Conservation (phyloP, 108 stramenopile genomes). For the Fragilariopsis cylindrus region DNA sequence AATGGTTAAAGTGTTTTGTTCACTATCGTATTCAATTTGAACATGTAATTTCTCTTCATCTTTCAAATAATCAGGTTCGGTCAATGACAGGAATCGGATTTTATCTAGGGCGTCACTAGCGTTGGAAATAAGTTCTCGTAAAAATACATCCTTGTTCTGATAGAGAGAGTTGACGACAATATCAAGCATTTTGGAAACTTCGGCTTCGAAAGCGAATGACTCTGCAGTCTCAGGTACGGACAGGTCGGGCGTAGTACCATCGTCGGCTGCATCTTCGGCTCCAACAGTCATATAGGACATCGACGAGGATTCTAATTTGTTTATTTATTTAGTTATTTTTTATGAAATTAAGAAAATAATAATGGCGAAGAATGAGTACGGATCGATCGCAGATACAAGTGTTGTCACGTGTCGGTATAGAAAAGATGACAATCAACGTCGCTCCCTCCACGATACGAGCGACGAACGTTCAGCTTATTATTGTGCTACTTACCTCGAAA, state of each 20-base stretch:
- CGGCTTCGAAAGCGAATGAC: constrained; percentile 93
- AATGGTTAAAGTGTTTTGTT: constrained; percentile 91
- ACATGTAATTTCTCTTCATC: constrained; percentile 85
- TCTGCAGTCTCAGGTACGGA: constrained; percentile 48
- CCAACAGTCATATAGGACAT: constrained; percentile 16
- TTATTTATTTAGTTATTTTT: not conserved
- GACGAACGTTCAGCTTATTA: not conserved
- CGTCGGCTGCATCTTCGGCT: constrained; percentile 19
- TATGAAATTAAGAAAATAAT: not conserved
- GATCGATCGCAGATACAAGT: no score
- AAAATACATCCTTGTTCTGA: constrained; percentile 98
- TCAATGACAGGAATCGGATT: constrained; percentile 93
- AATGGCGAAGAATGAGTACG: not conserved
- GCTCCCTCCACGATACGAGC: no score
- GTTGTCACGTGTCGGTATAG: not conserved
- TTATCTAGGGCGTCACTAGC: constrained; percentile 99
- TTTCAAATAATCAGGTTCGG: constrained; percentile 78
- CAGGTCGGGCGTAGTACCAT: constrained; percentile 2
- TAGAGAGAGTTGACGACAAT: constrained; percentile 99
- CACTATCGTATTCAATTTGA: constrained; percentile 90
- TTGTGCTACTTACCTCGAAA: constrained; percentile 20
- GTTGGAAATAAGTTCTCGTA: constrained; percentile 96
- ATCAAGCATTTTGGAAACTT: constrained; percentile 98
- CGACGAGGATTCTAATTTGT: constrained; percentile 4
- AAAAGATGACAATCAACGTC: not conserved